Conservation (phyloP, 2,329 filamentous ascomycete genomes). For the Clathrospora elynae region DNA sequence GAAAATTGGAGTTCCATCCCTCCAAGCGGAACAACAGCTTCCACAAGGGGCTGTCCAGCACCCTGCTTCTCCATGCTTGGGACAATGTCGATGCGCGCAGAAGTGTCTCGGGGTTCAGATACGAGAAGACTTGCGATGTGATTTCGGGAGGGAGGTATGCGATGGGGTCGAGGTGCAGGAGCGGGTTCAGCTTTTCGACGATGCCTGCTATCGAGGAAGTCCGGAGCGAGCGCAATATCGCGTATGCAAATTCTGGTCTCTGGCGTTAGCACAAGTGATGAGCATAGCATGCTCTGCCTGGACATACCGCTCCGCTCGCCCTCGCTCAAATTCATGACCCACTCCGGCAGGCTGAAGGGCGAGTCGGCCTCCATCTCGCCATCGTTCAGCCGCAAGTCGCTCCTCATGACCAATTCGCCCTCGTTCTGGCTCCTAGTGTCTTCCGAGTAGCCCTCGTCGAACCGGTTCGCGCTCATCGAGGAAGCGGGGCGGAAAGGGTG, state of each 20-base stretch:
- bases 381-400: conserved; percentile 42
- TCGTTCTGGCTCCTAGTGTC: conserved; percentile 62
- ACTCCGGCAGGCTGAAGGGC: conserved; percentile 56
- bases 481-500: conserved; percentile 45
- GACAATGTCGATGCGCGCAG: conserved; percentile 80
- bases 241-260: conserved; percentile 74
- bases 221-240: conserved; percentile 75
- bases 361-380: conserved; percentile 41
- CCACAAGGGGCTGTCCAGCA: conserved; percentile 86
- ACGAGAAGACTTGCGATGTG: conserved; percentile 84
- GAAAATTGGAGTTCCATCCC: conserved; percentile 76
- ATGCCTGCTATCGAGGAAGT: conserved; percentile 80
- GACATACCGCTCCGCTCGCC: conserved; percentile 60
- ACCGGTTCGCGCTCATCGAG: conserved; percentile 48
- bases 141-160: conserved; percentile 85
- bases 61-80: conserved; percentile 78
- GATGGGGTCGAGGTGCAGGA: conserved; percentile 92
- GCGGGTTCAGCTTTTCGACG: conserved; percentile 77
- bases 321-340: conserved; percentile 61
- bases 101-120: conserved; percentile 80
- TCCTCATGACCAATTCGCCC: conserved; percentile 49
- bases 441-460: conserved; percentile 88
- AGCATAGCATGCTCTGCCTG: neutral
- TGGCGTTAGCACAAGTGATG: conserved; percentile 10
- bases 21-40: conserved; percentile 79